Evolutionary conservation across 2,329 filamentous ascomycete species (phyloP).

Genomic region (Cylindrodendrum hubeiense): DNA sequence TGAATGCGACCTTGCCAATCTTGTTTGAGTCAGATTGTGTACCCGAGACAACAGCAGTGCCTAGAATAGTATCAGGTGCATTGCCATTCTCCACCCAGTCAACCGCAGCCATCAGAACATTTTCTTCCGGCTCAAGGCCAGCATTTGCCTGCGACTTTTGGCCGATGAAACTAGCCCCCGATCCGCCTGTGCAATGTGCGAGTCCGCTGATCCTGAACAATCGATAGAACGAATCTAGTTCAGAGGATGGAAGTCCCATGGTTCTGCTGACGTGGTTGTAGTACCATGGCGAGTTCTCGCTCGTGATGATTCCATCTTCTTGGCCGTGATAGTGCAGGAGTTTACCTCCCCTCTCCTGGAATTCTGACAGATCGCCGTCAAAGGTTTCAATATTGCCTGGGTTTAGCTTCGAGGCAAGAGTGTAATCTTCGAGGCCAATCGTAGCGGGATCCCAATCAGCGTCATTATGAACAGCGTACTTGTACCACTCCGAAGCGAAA

Average conservation of each 20-base stretch:
- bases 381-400: constrained; percentile 47
- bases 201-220: constrained; percentile 65
- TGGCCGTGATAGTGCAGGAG: constrained; percentile 59
- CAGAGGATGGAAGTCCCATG: constrained; percentile 42
- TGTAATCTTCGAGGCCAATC: constrained; percentile 53
- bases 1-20: no score
- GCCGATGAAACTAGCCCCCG: no score
- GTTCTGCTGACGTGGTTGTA: constrained; percentile 34
- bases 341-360: constrained; percentile 55
- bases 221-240: constrained; percentile 62
- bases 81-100: no score
- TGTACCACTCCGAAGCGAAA: constrained; percentile 12
- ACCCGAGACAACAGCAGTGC: no score
- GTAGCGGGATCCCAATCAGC: constrained; percentile 20
- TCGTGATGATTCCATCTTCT: constrained; percentile 56
- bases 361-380: constrained; percentile 52
- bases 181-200: no score
- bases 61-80: no score
- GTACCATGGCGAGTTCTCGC: constrained; percentile 39
- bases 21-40: no score
- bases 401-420: constrained; percentile 27
- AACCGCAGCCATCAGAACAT: no score
- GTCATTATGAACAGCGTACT: constrained; percentile 24
- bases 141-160: no score
- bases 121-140: no score